A percentile compares a stretch with the other conserved stretches of the same genome.
These are phyloP conservation scores for Cladosporium cucumerinum DNA, from an alignment of 2,329 filamentous ascomycete genomes.

Conservation along the genomic window DNA sequence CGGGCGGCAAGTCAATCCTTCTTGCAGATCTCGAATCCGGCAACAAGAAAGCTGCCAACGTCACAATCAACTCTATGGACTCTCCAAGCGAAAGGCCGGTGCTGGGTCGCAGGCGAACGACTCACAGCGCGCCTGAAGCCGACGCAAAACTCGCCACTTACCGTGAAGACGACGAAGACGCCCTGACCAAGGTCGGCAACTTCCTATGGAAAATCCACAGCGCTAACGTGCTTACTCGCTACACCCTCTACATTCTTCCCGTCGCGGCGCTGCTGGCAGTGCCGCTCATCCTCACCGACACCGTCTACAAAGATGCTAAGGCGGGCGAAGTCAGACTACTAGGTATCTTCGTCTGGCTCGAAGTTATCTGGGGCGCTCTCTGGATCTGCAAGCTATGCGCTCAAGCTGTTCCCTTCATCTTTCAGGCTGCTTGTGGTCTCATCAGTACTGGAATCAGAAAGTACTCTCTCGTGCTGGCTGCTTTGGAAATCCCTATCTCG, in stretches of 20 bases:
- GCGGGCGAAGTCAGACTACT: conserved; percentile 48
- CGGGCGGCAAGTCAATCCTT: conserved; percentile 11
- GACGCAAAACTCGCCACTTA: conserved; percentile 3
- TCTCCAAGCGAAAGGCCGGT: conserved; percentile 20
- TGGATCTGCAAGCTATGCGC: conserved; percentile 66
- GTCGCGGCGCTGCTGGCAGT: conserved; percentile 59
- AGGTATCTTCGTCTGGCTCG: conserved; percentile 65
- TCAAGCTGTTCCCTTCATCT: conserved; percentile 57
- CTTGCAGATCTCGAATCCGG: conserved; percentile 21
- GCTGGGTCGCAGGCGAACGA: conserved; percentile 23
- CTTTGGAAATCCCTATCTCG: conserved; percentile 63
- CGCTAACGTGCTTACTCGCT: conserved; percentile 63
- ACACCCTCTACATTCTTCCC: conserved; percentile 65
- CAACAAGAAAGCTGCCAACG: conserved; percentile 17
- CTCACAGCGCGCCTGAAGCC: conserved; percentile 19
- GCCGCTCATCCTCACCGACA: conserved; percentile 54
- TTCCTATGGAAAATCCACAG: conserved; percentile 63
- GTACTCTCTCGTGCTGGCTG: conserved; percentile 63
- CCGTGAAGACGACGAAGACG: conserved; percentile 50
- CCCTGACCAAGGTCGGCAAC: conserved; percentile 63
- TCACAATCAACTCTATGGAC: conserved; percentile 22
- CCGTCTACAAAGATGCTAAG: conserved; percentile 27
- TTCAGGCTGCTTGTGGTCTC: conserved; percentile 68
- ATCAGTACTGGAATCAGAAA: conserved; percentile 68
- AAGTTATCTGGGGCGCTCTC: conserved; percentile 64